Base-by-base conservation (phyloP, 805 yeast genomes). In the Torulaspora gathmanii region DNA sequence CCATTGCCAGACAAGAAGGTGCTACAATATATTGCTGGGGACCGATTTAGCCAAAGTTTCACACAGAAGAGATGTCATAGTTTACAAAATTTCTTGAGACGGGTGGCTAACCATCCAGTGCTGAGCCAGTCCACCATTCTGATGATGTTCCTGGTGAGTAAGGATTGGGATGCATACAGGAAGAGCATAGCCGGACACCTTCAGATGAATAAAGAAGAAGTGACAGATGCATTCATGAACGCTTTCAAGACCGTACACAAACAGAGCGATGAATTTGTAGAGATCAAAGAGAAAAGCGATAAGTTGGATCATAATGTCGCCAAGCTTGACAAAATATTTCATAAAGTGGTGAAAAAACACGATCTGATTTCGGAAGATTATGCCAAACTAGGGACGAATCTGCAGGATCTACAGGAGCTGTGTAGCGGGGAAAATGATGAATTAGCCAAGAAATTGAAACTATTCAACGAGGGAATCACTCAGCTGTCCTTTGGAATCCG, bases 1-100 rank as follows among this genome's bases (percentile, higher is more conserved):
- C 97, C 98, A 11, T 72, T 91, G 43, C 99, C 99, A 0, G 95
- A 91, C 50, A 90, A 89, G 64, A 86, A 86, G 69, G 78, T 95
- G 49, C 72, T 91, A 55, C 96, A 91, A 63, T 91, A 93, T 65
- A 74, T 91, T 42, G 89, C 95, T 30, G 98, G 99, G 9, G 97
- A 91, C 57, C 73, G 98, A 30, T 91, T 91, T 62, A 80, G 91
- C 22, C 73, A 78, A 11, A 89, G 86, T 47, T 93, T 93, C 64
- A 91, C 96, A 0, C 71, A 74, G 49, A 86, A 86, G 61, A 71
- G 99, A 54, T 82, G 95, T 3, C 79, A 82, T 37, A 86, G 96
- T 3, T 70, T 91, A 35, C 80, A 83, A 54, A 72, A 91, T 48
- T 93, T 90, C 58, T 66, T 91, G 40, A 70, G 77, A 50, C 78